These are phyloP conservation scores for Scalesia atractyloides DNA, from an alignment of 129 eudicot species.

Conservation along the genomic window DNA sequence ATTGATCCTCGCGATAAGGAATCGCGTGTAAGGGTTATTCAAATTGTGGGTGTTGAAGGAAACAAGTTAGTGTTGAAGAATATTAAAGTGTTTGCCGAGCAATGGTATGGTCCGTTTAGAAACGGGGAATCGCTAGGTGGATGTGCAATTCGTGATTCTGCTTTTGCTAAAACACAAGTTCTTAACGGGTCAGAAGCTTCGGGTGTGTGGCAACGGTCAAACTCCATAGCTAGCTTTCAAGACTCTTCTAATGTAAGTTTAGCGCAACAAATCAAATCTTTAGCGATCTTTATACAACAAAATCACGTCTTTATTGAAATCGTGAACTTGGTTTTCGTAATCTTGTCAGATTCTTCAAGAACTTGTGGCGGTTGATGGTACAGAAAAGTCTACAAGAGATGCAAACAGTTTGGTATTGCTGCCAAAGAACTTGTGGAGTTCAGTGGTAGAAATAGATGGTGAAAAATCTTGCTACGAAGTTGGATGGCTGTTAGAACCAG, in stretches of 20 bases:
- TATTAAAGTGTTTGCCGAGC: conserved; percentile 80
- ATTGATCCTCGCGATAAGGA: conserved; percentile 71
- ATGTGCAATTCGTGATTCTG: conserved; percentile 87
- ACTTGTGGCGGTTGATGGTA: conserved; percentile 36
- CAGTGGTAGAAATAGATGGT: conserved; percentile 47
- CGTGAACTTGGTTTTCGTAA: neutral
- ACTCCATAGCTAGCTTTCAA: conserved; percentile 52
- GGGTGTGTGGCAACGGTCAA: conserved; percentile 62
- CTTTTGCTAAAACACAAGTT: conserved; percentile 71
- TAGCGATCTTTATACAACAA: neutral
- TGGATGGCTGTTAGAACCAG: conserved; percentile 79
- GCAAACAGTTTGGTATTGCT: conserved; percentile 50
- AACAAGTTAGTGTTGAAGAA: conserved; percentile 39
- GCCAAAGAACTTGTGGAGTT: conserved; percentile 89
- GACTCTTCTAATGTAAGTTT: conserved; percentile 47
- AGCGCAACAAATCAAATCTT: neutral
- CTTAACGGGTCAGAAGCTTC: conserved; percentile 51
- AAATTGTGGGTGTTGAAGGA: conserved; percentile 51
- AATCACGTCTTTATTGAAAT: neutral
- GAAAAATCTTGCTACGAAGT: conserved; percentile 64
- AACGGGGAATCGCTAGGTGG: conserved; percentile 95
- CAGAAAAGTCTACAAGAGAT: conserved; percentile 40
- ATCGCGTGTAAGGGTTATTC: conserved; percentile 77
- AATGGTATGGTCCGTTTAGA: conserved; percentile 97
- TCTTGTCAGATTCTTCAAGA: conserved; percentile 52